Percentiles rank a stretch among this genome's conserved stretches.
Conservation (phyloP, 352 stramenopile genomes). For the Globisporangium rhizosaccharum region DNA sequence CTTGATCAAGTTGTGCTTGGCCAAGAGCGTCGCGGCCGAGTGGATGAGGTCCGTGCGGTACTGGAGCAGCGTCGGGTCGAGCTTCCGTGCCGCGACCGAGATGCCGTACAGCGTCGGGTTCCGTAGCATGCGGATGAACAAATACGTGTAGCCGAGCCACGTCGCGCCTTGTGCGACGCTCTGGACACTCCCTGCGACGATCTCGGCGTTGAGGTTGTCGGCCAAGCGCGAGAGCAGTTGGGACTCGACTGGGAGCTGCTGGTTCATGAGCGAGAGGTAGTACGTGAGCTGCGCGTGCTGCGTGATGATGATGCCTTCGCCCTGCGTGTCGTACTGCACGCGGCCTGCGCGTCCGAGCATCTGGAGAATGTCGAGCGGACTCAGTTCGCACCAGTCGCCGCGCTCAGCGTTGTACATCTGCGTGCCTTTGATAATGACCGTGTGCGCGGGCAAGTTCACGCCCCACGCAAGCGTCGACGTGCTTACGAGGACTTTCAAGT, state of each 20-base stretch:
- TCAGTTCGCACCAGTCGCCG: constrained; percentile 97
- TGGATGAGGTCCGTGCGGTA: constrained; percentile 95
- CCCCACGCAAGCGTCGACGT: constrained; percentile 99
- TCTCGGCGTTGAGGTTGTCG: constrained; percentile 99
- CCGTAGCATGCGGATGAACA: constrained; percentile 99
- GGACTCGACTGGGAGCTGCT: constrained; percentile 99
- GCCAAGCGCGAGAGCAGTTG: constrained; percentile 95
- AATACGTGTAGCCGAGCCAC: constrained; percentile 99
- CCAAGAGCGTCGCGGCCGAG: constrained; percentile 93
- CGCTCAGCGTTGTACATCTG: constrained; percentile 99
- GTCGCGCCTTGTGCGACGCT: constrained; percentile 93
- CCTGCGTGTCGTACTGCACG: constrained; percentile 97
- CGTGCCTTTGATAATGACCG: constrained; percentile 99
- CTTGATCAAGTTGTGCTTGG: constrained; percentile 97
- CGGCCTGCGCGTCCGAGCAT: constrained; percentile 98
- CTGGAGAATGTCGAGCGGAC: constrained; percentile 97
- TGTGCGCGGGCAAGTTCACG: constrained; percentile 99
- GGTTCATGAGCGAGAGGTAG: constrained; percentile 99
- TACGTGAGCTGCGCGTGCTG: constrained; percentile 98
- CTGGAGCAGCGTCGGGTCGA: constrained; percentile 93
- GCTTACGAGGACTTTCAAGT: constrained; percentile 96
- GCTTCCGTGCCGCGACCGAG: constrained; percentile 75
- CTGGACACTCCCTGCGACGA: constrained; percentile 96
- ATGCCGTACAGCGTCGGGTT: constrained; percentile 97
- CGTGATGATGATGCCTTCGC: constrained; percentile 99